Evolutionary conservation across 768 basidiomycete genomes (phyloP), one percentile per base, ranked within the genome.

Genomic region (Trametes elegans): DNA sequence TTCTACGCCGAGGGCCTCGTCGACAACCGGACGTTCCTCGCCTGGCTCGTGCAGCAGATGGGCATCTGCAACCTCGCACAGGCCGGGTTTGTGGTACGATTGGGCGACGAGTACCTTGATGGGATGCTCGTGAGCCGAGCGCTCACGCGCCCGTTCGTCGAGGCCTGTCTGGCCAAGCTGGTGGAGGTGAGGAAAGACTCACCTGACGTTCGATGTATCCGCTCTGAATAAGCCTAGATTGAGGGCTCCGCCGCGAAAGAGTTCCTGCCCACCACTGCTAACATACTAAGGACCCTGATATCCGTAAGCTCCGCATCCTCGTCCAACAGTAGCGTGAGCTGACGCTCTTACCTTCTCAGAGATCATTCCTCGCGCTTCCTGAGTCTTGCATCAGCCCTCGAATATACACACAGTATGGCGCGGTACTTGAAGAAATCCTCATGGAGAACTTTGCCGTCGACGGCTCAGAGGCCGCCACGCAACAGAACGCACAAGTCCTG

Each of bases 1-100:
- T 90, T 91, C 68, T 92, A 90, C 66, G 75, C 81, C 0, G 90
- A 93, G 66, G 87, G 88, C 23, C 75, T 93, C 14, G 85, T 93
- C 13, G 90, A 93, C 61, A 84, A 84, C 61, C 78, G 79, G 34
- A 85, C 87, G 0, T 90, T 92, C 68, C 77, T 93, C 7, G 71
- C 77, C 13, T 93, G 90, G 90, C 73, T 93, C 23, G 84, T 89
- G 18, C 82, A 87, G 53, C 88, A 91, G 64, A 83, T 89, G 80
- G 65, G 68, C n/a, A 76, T 74, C 3, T 90, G 86, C 64, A 93
- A 92, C 66, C 78, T 92, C 24, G 90, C 91, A 3, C 90, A 93
- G 71, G 81, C 83, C 13, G 86, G 84, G 3, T 92, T 93, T 64
- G 71, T 92, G 11, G 81, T 79, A 24, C 79, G 85, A 45, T 71